Evolutionary conservation across 2,329 filamentous ascomycete species (phyloP).

Genomic region (Cytospora leucostoma): DNA sequence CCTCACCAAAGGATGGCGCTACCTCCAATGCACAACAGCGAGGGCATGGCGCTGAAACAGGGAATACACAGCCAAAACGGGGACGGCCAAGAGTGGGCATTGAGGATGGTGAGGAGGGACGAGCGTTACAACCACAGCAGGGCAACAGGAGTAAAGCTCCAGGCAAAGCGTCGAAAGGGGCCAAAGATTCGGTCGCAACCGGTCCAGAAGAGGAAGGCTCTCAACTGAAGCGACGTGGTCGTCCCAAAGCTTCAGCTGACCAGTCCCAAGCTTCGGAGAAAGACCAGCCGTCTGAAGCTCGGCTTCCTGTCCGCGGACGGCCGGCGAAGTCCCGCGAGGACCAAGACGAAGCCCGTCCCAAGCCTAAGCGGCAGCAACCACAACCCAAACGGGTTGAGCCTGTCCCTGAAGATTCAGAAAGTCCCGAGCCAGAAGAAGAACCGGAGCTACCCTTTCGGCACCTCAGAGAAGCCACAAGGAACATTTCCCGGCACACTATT

Average conservation of each 20-base stretch:
- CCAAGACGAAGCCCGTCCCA: background rate
- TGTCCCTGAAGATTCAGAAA: constrained; percentile 9
- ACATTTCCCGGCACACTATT: constrained; percentile 64
- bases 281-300: constrained; percentile 3
- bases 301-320: background rate
- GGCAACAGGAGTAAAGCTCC: constrained; percentile 10
- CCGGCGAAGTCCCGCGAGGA: constrained; percentile 19
- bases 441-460: constrained; percentile 48
- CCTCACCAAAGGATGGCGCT: background rate
- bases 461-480: constrained; percentile 51
- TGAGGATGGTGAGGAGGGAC: constrained; percentile 1
- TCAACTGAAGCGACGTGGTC: constrained; percentile 27
- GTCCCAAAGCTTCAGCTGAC: constrained; percentile 23
- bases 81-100: constrained; percentile 6
- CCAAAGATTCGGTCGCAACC: constrained; percentile 1
- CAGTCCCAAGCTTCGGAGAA: background rate
- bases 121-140: constrained; percentile 4
- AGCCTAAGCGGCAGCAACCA: background rate
- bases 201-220: constrained; percentile 23
- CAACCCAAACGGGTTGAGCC: background rate
- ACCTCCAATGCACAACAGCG: background rate
- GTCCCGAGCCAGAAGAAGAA: constrained; percentile 22
- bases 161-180: background rate
- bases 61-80: constrained; percentile 10
- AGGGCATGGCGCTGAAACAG: background rate